phyloP scores from a whole-genome alignment of 441 rosid species.

The Populus hybrid region DNA sequence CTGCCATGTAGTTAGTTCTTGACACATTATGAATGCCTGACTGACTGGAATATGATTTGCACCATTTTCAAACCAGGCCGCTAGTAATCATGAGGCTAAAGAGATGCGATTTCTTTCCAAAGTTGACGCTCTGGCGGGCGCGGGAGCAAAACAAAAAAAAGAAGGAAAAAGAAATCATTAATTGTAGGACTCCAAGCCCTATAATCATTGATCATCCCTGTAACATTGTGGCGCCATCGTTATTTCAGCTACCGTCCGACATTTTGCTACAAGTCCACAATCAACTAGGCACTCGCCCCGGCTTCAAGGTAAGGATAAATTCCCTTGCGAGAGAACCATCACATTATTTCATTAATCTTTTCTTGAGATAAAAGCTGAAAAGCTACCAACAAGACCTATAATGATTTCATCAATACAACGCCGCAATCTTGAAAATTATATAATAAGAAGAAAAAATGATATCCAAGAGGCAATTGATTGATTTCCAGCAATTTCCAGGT shows the following conservation, averaged over 20 bases:
- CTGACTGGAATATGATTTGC: background rate
- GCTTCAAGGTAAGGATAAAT: background rate
- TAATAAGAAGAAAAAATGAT: background rate
- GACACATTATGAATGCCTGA: background rate
- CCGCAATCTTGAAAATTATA: background rate
- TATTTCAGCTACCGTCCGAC: background rate
- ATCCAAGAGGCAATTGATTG: background rate
- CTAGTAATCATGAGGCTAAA: slow-evolving; percentile 4
- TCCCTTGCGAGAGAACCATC: background rate
- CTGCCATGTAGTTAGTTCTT: background rate
- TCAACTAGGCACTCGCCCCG: background rate
- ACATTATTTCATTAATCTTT: background rate
- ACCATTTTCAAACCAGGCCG: background rate
- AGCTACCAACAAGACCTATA: background rate
- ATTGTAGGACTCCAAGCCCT: background rate
- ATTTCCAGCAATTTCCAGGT: background rate
- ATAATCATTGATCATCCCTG: slow-evolving; percentile 6
- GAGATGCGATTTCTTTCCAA: slow-evolving; percentile 2
- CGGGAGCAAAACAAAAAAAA: slow-evolving; percentile 3
- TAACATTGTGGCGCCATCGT: background rate
- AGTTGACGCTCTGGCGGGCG: background rate
- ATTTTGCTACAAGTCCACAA: background rate
- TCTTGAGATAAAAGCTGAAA: background rate
- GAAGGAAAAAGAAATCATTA: background rate
- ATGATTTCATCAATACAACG: background rate